Percentiles rank a stretch among this genome's conserved stretches.
Conservation (phyloP, 202 grass and related monocot genomes). For the Brachypodium distachyon region DNA sequence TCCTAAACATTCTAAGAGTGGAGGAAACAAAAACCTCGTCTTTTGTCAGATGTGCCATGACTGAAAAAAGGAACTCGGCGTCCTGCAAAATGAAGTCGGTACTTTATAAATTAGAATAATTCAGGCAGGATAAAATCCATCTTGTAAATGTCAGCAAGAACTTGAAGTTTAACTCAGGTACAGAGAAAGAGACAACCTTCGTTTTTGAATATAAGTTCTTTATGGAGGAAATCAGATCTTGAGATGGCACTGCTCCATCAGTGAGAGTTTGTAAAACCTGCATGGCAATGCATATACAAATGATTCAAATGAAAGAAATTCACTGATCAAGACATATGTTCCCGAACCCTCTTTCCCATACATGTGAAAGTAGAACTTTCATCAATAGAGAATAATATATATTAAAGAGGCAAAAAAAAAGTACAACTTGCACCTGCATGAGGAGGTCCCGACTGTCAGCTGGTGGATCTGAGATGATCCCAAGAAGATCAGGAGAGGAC, state of each 20-base stretch:
- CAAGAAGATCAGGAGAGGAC: conserved; percentile 66
- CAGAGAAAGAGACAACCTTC: conserved; percentile 45
- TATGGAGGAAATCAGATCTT: conserved; percentile 78
- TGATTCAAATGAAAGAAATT: conserved; percentile 8
- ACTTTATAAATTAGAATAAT: conserved; percentile 18
- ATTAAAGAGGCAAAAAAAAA: conserved; percentile 7
- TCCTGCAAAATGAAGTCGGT: conserved; percentile 55
- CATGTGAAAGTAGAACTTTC: conserved; percentile 2
- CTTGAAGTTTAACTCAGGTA: neutral
- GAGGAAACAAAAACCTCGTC: conserved; percentile 59
- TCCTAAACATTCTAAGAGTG: neutral
- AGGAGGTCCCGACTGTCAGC: conserved; percentile 56
- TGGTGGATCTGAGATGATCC: conserved; percentile 78
- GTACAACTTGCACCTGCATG: conserved; percentile 53
- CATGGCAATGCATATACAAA: conserved; percentile 21
- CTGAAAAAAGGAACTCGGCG: conserved; percentile 70
- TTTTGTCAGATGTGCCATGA: conserved; percentile 75
- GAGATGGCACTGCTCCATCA: conserved; percentile 59
- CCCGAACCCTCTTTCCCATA: neutral
- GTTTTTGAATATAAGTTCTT: conserved; percentile 82
- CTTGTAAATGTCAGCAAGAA: conserved; percentile 15
- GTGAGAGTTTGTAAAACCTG: conserved; percentile 91
- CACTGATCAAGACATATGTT: neutral
- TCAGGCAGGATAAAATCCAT: neutral
- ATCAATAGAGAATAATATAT: neutral